Conservation (phyloP, 371 early-diverging fungal genomes). For the Saksenaea vasiformis region DNA sequence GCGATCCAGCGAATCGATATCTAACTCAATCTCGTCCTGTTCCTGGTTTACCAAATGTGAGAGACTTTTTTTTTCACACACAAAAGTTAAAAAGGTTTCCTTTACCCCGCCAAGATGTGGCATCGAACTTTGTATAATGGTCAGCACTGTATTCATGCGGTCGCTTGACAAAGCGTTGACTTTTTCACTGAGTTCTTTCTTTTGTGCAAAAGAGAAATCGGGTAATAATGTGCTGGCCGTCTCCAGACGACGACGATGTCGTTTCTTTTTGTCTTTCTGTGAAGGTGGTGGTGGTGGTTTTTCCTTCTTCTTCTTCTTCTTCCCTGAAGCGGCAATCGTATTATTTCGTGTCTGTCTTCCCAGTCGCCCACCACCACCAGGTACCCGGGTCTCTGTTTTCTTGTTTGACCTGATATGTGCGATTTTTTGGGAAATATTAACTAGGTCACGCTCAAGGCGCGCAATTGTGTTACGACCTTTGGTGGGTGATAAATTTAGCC, state of each 20-base stretch:
- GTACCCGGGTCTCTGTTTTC: constrained; percentile 42
- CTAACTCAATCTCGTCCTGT: constrained; percentile 92
- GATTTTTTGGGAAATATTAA: constrained; percentile 28
- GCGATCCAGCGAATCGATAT: constrained; percentile 88
- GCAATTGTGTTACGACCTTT: constrained; percentile 22
- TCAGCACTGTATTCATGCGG: constrained; percentile 75
- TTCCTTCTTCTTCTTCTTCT: neutral
- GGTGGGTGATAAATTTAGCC: neutral
- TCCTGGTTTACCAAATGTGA: constrained; percentile 46
- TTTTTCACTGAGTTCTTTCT: constrained; percentile 82
- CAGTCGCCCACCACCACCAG: neutral
- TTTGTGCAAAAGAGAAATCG: constrained; percentile 62
- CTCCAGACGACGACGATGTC: neutral
- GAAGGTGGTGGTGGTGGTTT: no score
- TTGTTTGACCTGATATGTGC: constrained; percentile 66
- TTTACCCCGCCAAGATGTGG: constrained; percentile 75
- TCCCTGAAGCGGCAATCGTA: neutral
- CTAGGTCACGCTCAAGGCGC: constrained; percentile 24
- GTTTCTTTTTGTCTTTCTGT: neutral
- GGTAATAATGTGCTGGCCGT: neutral
- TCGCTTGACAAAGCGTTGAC: constrained; percentile 84
- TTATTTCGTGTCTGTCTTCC: neutral
- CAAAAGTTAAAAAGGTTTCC: constrained; percentile 6
- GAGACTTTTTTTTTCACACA: neutral
- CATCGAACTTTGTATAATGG: constrained; percentile 85